Conservation (phyloP, 192 early-diverging fungal genomes). For the Chytriomyces sp. region DNA sequence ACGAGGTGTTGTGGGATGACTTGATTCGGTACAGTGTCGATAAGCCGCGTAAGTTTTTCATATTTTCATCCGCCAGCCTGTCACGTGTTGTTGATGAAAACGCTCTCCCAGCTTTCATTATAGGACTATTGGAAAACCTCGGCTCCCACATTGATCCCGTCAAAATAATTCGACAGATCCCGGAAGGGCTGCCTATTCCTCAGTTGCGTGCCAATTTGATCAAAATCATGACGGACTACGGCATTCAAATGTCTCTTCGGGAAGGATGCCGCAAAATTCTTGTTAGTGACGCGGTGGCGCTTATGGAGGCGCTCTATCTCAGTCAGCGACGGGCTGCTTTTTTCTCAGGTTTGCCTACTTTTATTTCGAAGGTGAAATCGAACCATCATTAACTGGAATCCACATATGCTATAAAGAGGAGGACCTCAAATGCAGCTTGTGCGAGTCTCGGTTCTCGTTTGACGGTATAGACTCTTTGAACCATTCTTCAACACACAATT, state of each 20-base stretch:
- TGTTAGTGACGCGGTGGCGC: conserved; percentile 79
- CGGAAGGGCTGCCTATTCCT: conserved; percentile 75
- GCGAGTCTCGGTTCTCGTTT: conserved; percentile 24
- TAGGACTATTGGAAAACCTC: conserved; percentile 87
- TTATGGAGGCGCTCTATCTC: conserved; percentile 50
- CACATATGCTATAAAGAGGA: not conserved
- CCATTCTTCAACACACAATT: conserved; percentile 41
- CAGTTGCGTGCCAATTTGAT: conserved; percentile 80
- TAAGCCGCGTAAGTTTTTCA: conserved; percentile 76
- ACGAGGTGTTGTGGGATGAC: conserved; percentile 95
- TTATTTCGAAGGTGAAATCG: not conserved
- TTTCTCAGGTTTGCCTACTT: not conserved
- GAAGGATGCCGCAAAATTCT: conserved; percentile 92
- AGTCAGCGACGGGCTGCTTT: not conserved
- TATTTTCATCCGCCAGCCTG: conserved; percentile 3
- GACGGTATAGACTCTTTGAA: conserved; percentile 40
- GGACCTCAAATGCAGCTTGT: conserved; percentile 25
- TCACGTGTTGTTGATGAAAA: not conserved
- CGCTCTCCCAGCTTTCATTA: conserved; percentile 74
- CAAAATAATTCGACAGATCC: conserved; percentile 77
- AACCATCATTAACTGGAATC: not conserved
- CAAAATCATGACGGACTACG: conserved; percentile 89
- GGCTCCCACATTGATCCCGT: conserved; percentile 86
- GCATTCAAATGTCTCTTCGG: conserved; percentile 84
- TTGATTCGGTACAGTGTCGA: conserved; percentile 90